These are phyloP conservation scores for Talaromyces nanjingensis DNA, from an alignment of 495 filamentous ascomycete genomes.

Conservation along the genomic window DNA sequence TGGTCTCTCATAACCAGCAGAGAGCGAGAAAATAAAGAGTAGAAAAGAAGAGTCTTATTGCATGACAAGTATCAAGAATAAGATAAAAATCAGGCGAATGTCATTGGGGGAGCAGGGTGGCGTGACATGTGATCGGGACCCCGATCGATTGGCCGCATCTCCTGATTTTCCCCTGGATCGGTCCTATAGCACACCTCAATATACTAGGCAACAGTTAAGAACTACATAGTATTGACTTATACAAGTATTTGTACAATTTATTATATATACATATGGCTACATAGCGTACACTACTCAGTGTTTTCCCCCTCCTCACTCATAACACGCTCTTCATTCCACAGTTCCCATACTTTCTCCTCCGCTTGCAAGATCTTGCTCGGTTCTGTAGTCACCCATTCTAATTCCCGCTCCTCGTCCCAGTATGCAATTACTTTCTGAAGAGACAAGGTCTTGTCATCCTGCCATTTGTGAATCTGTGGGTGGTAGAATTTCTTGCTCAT, in stretches of 20 bases:
- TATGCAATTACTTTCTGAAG: slow-evolving; percentile 9
- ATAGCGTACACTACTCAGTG: neutral
- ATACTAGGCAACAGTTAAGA: no score
- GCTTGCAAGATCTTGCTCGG: slow-evolving; percentile 12
- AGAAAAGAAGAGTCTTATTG: neutral
- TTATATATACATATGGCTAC: neutral
- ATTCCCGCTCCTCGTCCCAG: slow-evolving; percentile 29
- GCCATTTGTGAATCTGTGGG: slow-evolving; percentile 11
- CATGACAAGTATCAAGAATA: neutral
- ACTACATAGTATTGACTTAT: no score
- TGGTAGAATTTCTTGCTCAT: slow-evolving; percentile 11
- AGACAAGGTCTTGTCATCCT: slow-evolving; percentile 9
- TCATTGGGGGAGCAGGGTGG: slow-evolving; percentile 17
- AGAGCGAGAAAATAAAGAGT: neutral
- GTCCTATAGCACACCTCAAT: no score
- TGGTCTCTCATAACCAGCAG: neutral
- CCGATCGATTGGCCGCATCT: slow-evolving; percentile 1
- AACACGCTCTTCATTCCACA: slow-evolving; percentile 14
- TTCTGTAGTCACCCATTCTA: slow-evolving; percentile 15
- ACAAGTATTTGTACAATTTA: neutral
- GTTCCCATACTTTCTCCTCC: slow-evolving; percentile 6
- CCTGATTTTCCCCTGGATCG: slow-evolving; percentile 1
- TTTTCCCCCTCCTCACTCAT: neutral
- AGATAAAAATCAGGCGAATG: neutral
- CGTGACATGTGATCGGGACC: slow-evolving; percentile 33